These are phyloP conservation scores for Coprinopsis marcescibilis DNA, from an alignment of 768 basidiomycete species.

Conservation along the genomic window DNA sequence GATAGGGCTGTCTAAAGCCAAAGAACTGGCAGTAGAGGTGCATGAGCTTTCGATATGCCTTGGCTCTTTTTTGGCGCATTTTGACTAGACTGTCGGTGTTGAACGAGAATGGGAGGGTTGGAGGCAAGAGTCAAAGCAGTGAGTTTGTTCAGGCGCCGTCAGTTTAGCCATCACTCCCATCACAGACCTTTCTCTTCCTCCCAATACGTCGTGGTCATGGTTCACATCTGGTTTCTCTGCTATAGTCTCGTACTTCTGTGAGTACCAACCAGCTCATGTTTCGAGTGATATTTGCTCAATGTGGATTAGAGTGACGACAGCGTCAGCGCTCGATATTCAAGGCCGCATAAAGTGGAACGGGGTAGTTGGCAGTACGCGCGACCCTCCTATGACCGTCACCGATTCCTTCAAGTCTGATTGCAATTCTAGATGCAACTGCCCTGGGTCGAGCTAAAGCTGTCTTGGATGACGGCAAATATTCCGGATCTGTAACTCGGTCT, in stretches of 20 bases:
- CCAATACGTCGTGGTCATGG: too few species aligned
- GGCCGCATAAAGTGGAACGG: constrained; percentile 70
- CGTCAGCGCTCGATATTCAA: constrained; percentile 46
- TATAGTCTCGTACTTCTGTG: constrained; percentile 24
- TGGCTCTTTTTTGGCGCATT: constrained; percentile 96
- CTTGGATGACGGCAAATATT: constrained; percentile 53
- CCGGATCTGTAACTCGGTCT: constrained; percentile 46
- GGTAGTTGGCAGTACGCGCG: constrained; percentile 30
- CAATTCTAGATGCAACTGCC: constrained; percentile 22
- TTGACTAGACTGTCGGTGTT: constrained; percentile 11
- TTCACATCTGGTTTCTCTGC: constrained; percentile 17
- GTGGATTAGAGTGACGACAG: constrained; percentile 23
- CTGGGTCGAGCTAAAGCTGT: constrained; percentile 55
- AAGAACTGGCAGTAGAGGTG: constrained; percentile 80
- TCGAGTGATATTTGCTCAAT: not conserved
- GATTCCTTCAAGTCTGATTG: not conserved
- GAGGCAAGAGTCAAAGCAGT: not conserved
- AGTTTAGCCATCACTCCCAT: constrained; percentile 1
- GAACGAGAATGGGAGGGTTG: not conserved
- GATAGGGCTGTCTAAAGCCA: constrained; percentile 91
- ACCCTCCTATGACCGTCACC: too few species aligned
- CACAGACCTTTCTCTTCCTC: not conserved
- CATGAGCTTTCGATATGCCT: constrained; percentile 94
- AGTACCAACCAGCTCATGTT: not conserved
- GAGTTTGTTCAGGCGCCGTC: not conserved